Evolutionary conservation across 306 rosid genomes (phyloP).

Genomic region (Spatholobus suberectus): DNA sequence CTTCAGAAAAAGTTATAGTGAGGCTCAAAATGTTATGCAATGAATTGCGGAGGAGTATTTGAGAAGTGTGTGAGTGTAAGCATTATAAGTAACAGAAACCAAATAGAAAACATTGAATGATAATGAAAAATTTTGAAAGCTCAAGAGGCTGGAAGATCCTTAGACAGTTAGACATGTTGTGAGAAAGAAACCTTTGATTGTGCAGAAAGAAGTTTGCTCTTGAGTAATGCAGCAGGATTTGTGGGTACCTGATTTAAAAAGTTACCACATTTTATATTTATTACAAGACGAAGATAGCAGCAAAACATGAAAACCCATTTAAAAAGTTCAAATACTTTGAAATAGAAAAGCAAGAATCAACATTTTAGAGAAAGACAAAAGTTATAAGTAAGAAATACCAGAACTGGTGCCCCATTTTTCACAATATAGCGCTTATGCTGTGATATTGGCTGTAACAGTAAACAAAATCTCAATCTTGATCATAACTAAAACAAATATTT

Average conservation of each 20-base stretch:
- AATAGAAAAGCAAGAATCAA: constrained; percentile 25
- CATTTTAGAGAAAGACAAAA: constrained; percentile 6
- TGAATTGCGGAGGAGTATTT: neutral
- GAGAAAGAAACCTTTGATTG: constrained; percentile 78
- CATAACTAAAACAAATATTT: constrained; percentile 10
- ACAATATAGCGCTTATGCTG: constrained; percentile 91
- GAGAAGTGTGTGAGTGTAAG: neutral
- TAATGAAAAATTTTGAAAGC: constrained; percentile 24
- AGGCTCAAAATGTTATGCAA: neutral
- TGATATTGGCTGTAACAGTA: constrained; percentile 75
- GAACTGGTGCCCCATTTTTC: constrained; percentile 76
- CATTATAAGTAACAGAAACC: neutral
- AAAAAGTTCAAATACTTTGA: constrained; percentile 15
- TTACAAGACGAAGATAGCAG: constrained; percentile 29
- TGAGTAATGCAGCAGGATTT: constrained; percentile 74
- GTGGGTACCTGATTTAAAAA: constrained; percentile 69
- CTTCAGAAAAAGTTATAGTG: constrained; percentile 6
- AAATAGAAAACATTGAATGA: constrained; percentile 31
- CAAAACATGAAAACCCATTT: constrained; percentile 21
- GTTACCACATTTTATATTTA: constrained; percentile 16
- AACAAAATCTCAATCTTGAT: constrained; percentile 35
- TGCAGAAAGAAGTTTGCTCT: constrained; percentile 81
- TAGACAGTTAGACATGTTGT: no score
- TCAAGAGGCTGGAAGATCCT: constrained; percentile 3
- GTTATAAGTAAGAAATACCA: constrained; percentile 65